These are phyloP conservation scores for Wickerhamiella brachini DNA, from an alignment of 805 yeast genomes.

Conservation along the genomic window DNA sequence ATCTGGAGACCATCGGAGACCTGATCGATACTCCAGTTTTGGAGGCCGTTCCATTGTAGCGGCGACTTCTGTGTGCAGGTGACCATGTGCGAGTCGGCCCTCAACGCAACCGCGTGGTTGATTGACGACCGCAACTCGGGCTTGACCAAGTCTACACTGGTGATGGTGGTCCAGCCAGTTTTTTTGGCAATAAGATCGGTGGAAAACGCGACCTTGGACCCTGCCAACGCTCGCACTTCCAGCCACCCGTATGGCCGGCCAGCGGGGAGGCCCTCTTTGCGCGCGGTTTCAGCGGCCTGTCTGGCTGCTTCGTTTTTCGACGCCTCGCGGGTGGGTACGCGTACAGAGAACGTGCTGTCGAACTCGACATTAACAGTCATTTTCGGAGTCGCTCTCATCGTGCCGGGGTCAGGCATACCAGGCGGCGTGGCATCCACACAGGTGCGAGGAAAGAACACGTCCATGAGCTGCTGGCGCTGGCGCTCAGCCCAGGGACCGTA, in stretches of 20 bases:
- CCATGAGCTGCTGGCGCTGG: constrained; percentile 54
- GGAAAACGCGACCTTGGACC: constrained; percentile 35
- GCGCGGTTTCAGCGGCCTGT: background rate
- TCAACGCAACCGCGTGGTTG: constrained; percentile 68
- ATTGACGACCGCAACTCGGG: constrained; percentile 71
- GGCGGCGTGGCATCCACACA: constrained; percentile 37
- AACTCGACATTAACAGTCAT: constrained; percentile 43
- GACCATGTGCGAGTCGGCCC: constrained; percentile 44
- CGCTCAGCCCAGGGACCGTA: constrained; percentile 97
- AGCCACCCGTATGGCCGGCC: constrained; percentile 82
- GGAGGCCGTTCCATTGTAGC: constrained; percentile 66
- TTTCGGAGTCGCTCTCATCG: constrained; percentile 39
- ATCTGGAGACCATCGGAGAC: constrained; percentile 39
- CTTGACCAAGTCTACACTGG: constrained; percentile 33
- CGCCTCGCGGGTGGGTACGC: constrained; percentile 73
- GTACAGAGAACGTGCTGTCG: constrained; percentile 49
- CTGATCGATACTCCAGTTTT: constrained; percentile 51
- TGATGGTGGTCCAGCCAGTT: constrained; percentile 41
- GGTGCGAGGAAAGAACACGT: constrained; percentile 47
- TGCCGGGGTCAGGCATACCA: constrained; percentile 34
- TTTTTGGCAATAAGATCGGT: constrained; percentile 36
- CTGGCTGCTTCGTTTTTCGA: constrained; percentile 34
- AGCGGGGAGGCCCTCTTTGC: background rate
- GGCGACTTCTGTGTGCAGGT: constrained; percentile 55
- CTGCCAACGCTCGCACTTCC: constrained; percentile 48